A percentile compares a stretch with the other conserved stretches of the same genome.
phyloP scores from a whole-genome alignment of 345 rosid species.

The Citrus sinensis region DNA sequence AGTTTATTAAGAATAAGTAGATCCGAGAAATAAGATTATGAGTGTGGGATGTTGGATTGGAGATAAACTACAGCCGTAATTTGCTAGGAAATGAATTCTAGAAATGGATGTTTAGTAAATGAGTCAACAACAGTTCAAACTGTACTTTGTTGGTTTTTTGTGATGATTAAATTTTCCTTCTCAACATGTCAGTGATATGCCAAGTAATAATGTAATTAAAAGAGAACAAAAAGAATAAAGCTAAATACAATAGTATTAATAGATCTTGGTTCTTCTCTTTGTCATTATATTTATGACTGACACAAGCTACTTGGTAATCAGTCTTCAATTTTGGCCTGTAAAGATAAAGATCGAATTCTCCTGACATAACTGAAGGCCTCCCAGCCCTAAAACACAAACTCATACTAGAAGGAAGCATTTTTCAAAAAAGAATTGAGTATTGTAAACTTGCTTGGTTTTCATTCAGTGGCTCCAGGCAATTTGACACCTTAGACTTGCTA shows the following conservation, averaged over 20 bases:
- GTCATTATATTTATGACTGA: background rate
- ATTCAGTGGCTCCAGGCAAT: background rate
- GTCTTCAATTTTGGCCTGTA: background rate
- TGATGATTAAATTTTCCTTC: background rate
- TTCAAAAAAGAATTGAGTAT: background rate
- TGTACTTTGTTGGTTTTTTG: background rate
- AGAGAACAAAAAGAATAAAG: background rate
- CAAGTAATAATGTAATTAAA: background rate
- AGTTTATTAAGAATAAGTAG: background rate
- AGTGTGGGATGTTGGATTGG: background rate
- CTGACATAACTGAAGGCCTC: background rate
- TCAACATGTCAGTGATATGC: background rate
- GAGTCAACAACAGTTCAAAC: background rate
- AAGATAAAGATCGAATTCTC: background rate
- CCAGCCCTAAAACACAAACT: background rate
- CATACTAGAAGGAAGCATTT: background rate
- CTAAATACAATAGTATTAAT: background rate
- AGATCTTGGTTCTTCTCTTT: background rate
- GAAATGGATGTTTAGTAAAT: background rate
- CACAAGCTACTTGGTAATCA: background rate
- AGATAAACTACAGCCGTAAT: background rate
- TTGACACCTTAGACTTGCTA: background rate
- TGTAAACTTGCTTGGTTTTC: background rate
- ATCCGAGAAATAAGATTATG: background rate
- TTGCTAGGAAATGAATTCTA: background rate